A percentile compares a stretch with the other conserved stretches of the same genome.
Conservation (phyloP, 805 yeast genomes). For the Candida schatavii region DNA sequence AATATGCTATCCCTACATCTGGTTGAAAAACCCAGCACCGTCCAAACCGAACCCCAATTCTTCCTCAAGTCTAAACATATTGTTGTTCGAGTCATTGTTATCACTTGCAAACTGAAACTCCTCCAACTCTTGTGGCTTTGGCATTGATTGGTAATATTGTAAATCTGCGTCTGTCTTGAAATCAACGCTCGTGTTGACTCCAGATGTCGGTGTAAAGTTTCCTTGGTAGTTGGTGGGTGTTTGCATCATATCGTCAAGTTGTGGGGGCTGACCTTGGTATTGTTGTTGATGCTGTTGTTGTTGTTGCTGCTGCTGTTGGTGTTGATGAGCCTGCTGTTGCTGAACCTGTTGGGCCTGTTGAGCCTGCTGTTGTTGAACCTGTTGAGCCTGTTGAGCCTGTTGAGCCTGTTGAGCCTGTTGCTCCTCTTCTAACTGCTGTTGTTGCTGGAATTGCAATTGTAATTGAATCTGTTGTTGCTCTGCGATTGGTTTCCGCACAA, state of each 20-base stretch:
- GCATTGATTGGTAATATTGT: constrained; percentile 34
- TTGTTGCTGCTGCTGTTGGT: constrained; percentile 4
- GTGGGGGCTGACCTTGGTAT: constrained; percentile 4
- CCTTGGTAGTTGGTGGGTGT: background rate
- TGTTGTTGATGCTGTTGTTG: constrained; percentile 4
- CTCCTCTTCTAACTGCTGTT: constrained; percentile 22
- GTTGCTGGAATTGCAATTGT: constrained; percentile 29
- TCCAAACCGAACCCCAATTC: constrained; percentile 46
- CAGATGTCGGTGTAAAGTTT: constrained; percentile 10
- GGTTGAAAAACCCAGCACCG: constrained; percentile 20
- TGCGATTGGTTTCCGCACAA: constrained; percentile 73
- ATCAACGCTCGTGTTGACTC: constrained; percentile 22
- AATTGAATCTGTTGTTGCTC: constrained; percentile 45
- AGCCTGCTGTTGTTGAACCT: constrained; percentile 13
- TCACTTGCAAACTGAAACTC: constrained; percentile 29
- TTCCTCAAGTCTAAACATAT: constrained; percentile 37
- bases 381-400: constrained; percentile 15
- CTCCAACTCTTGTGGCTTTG: constrained; percentile 44
- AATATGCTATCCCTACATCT: constrained; percentile 1
- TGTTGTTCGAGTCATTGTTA: constrained; percentile 8
- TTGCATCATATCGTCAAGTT: constrained; percentile 2
- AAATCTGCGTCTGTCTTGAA: constrained; percentile 18
- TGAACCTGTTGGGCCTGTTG: constrained; percentile 11
- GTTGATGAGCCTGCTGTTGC: constrained; percentile 5
- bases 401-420: constrained; percentile 14